A percentile compares a stretch with the other conserved stretches of the same genome.
Evolutionary conservation across 371 early-diverging fungal genomes (phyloP).

Genomic region (Zychaea mexicana): DNA sequence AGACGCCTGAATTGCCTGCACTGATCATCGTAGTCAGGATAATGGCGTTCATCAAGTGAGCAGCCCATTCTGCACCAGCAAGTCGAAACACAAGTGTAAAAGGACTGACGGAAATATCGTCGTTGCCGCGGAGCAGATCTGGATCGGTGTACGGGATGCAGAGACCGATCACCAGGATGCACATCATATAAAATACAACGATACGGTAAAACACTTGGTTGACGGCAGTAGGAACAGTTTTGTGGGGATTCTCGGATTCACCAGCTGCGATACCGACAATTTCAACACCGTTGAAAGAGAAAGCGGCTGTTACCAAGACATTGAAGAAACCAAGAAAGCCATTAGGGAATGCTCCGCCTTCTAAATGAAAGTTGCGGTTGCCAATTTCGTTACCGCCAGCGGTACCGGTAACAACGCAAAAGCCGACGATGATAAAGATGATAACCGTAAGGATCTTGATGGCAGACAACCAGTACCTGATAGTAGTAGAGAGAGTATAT

Average conservation of each 20-base stretch:
- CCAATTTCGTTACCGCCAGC: conserved; percentile 48
- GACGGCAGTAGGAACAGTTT: conserved; percentile 76
- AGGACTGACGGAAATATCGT: conserved; percentile 63
- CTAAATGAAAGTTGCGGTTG: conserved; percentile 65
- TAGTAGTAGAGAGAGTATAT: neutral
- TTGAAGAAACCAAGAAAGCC: conserved; percentile 72
- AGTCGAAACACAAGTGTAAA: conserved; percentile 74
- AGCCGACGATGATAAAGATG: conserved; percentile 76
- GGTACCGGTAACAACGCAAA: conserved; percentile 67
- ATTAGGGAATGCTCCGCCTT: conserved; percentile 77
- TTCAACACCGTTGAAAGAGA: conserved; percentile 85
- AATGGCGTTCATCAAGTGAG: conserved; percentile 80
- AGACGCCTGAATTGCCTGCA: conserved; percentile 83
- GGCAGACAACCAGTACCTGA: conserved; percentile 55
- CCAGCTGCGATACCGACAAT: conserved; percentile 77
- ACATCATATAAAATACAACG: conserved; percentile 72
- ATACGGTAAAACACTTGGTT: conserved; percentile 78
- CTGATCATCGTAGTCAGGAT: conserved; percentile 74
- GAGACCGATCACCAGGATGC: conserved; percentile 75
- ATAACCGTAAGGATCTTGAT: conserved; percentile 63
- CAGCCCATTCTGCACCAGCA: conserved; percentile 70
- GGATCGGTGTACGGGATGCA: conserved; percentile 67
- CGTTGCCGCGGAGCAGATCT: conserved; percentile 49
- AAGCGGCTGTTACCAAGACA: conserved; percentile 80
- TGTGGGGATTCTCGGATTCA: conserved; percentile 71